Base-by-base conservation (phyloP, 805 yeast species). In the Danielia reshetovae region DNA sequence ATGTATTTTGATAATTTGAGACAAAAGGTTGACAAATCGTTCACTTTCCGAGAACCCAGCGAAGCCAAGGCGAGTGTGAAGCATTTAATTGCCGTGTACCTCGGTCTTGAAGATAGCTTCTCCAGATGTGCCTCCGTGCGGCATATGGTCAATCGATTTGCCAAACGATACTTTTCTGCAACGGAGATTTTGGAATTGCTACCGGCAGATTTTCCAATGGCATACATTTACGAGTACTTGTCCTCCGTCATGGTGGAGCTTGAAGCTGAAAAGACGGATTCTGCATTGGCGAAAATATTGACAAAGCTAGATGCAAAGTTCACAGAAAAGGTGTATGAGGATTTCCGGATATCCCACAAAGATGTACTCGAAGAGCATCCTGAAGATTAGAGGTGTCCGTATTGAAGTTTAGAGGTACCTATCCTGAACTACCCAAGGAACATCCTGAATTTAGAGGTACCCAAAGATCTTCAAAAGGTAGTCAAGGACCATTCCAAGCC, bases 401-500 rank as follows among this genome's bases (percentile, higher is more conserved):
- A n/a, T n/a, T n/a, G n/a, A n/a, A n/a, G n/a, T n/a, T n/a, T n/a
- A n/a, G n/a, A n/a, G n/a, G n/a, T n/a, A n/a, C n/a, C n/a, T n/a
- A n/a, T n/a, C n/a, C n/a, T n/a, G n/a, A n/a, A n/a, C n/a, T 14
- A 5, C 11, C 9, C 15, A 9, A 10, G 15, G 18, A 13, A 13
- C 23, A n/a, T 18, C 7, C 32, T 15, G 18, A n/a, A n/a, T n/a
- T 51, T 51, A 72, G 31, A 74, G 49, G 38, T 63, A 58, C 0
- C 81, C 81, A 18, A 63, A 49, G 10, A 71, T 39, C 43, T 66
- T 65, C 40, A 80, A 56, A 18, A 80, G 34, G 51, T 83, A 84
- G 55, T 85, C 94, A 29, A 80, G 42, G 29, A 80, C 54, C 47
- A 85, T 71, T 7, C 90, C 93, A 24, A 67, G 57, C 63, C 84